A percentile compares a stretch with the other conserved stretches of the same genome.
Conservation (phyloP, 176 grass and related monocot species). For the Phoenix dactylifera region DNA sequence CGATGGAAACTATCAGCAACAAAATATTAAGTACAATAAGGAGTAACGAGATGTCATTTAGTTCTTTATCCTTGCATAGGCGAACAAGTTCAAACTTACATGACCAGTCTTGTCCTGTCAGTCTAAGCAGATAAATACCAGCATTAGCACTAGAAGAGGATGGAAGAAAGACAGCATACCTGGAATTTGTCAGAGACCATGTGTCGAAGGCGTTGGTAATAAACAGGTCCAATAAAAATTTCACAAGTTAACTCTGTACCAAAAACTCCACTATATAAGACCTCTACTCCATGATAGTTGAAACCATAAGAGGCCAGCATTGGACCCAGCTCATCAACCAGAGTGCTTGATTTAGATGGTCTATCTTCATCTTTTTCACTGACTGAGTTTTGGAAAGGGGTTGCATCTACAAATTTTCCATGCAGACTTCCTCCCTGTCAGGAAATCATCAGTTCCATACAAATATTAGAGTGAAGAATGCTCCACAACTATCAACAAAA, state of each 20-base stretch:
- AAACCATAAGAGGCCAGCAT: slow-evolving; percentile 71
- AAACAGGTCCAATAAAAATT: slow-evolving; percentile 96
- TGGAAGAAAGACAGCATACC: slow-evolving; percentile 24
- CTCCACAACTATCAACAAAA: too few relatives aligned
- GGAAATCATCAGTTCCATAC: neutral
- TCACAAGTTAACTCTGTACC: slow-evolving; percentile 64
- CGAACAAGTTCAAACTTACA: too few relatives aligned
- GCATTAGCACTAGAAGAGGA: neutral
- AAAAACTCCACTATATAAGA: slow-evolving; percentile 82
- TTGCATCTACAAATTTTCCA: slow-evolving; percentile 84
- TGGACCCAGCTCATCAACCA: slow-evolving; percentile 73
- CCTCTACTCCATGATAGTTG: slow-evolving; percentile 76
- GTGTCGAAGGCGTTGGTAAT: slow-evolving; percentile 95
- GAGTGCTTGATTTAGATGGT: slow-evolving; percentile 22
- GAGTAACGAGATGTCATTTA: too few relatives aligned
- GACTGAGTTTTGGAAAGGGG: slow-evolving; percentile 67
- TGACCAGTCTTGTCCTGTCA: too few relatives aligned
- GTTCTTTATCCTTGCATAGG: too few relatives aligned
- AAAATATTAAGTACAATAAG: too few relatives aligned
- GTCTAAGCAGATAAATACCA: neutral
- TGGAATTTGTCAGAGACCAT: slow-evolving; percentile 99
- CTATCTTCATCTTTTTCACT: slow-evolving; percentile 26
- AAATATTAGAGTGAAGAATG: too few relatives aligned
- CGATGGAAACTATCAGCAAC: too few relatives aligned
- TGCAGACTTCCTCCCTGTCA: slow-evolving; percentile 69